Percentiles rank a stretch among this genome's conserved stretches.
phyloP scores from a whole-genome alignment of 257 asterid species.

The Nicotiana noctiflora region DNA sequence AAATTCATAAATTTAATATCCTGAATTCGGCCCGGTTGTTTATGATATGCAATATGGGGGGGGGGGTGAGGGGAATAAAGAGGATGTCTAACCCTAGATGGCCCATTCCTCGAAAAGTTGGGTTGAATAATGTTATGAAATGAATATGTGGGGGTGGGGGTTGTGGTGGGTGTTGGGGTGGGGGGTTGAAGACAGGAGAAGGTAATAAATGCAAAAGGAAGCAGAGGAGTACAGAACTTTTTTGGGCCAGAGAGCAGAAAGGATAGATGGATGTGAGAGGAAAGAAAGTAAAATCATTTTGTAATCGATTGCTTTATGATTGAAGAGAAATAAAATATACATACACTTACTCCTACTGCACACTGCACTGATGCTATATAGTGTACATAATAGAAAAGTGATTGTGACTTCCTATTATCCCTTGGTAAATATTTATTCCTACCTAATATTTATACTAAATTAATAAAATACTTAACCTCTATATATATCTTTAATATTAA shows the following conservation, averaged over 20 bases:
- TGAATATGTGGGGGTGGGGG: background rate
- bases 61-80: background rate
- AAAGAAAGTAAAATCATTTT: conserved; percentile 54
- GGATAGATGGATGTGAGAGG: conserved; percentile 53
- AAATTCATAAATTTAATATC: too few relatives aligned
- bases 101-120: conserved; percentile 56
- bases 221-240: conserved; percentile 71
- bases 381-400: background rate
- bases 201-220: conserved; percentile 54
- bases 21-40: too few relatives aligned
- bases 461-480: too few relatives aligned
- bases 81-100: conserved; percentile 37
- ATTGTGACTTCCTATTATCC: background rate
- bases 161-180: too few relatives aligned
- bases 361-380: background rate
- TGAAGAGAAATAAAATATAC: conserved; percentile 25
- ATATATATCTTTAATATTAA: too few relatives aligned
- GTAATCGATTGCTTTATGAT: conserved; percentile 95
- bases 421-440: too few relatives aligned
- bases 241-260: conserved; percentile 69
- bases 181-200: background rate
- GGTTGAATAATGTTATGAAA: too few relatives aligned
- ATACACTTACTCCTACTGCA: background rate
- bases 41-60: too few relatives aligned
- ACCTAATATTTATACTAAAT: too few relatives aligned